Base-by-base conservation (phyloP, 208 protist genomes). In the Tetramitus jugosus region DNA sequence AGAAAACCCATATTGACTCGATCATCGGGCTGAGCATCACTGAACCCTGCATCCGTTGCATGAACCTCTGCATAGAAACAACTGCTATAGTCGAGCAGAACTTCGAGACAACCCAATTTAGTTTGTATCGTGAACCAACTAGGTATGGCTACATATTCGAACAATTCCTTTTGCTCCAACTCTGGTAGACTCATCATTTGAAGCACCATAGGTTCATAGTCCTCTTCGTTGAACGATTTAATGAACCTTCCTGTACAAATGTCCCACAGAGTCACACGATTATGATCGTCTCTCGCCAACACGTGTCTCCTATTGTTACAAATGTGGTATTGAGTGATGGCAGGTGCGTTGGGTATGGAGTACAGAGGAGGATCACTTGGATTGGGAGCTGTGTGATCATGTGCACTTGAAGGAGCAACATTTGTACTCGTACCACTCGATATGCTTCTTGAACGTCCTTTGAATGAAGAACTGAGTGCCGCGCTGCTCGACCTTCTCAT, bases 41-140 rank as follows among this genome's bases (percentile, higher is more conserved):
- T 17, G 31, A 71, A 71, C 10, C 65, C 65, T 26, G 65, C 26
- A 23, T 71, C 65, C 4, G 10, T 40, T 0, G 65, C 65, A 71
- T 71, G 49, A 42, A 37, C 35, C 33, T 71, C 65, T 31, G 65
- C 65, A 71, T 71, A 49, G 49, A 71, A 71, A 13, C 65, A 71
- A 3, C 49, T 26, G 17, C 29, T 42, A 14, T 20, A 29, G 4
- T 43, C 35, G 0, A 71, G 26, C 2, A 49, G 39, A 31, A 71
- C 31, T 49, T 71, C 65, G 8, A 71, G 39, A 17, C 39, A 71
- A 33, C 65, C 65, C n/a, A 71, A 49, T 33, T 71, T 71, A 8
- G 26, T 71, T 13, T 71, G n/a, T 33, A 71, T 13, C 2, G 65
- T 49, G n/a, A 71, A 71, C 65, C 65, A 71, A 49, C 49, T 71